A percentile compares a stretch with the other conserved stretches of the same genome.
Evolutionary conservation across 371 early-diverging fungal species (phyloP).

Genomic region (Sporodiniella umbellata): DNA sequence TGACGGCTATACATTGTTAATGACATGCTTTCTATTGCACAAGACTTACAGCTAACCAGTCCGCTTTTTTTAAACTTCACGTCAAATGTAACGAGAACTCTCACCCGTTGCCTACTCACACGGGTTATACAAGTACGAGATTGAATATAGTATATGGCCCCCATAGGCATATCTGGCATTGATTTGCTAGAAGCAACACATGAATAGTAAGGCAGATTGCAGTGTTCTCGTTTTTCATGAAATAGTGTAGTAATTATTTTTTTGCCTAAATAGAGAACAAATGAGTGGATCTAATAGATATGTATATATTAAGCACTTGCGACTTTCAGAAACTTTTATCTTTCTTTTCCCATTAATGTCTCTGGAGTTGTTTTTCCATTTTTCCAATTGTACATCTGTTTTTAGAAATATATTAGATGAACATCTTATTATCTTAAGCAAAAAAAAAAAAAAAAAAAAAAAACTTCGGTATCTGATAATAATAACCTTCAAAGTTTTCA

Average conservation of each 20-base stretch:
- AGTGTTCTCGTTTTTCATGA: slow-evolving; percentile 45
- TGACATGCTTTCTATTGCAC: neutral
- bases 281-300: too few species aligned
- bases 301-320: slow-evolving; percentile 1
- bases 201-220: slow-evolving; percentile 52
- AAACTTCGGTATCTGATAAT: neutral
- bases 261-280: slow-evolving; percentile 42
- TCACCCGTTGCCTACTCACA: slow-evolving; percentile 51
- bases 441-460: neutral
- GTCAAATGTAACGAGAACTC: slow-evolving; percentile 55
- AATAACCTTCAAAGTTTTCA: slow-evolving; percentile 31
- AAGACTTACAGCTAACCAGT: slow-evolving; percentile 57
- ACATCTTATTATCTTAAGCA: too few species aligned
- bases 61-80: slow-evolving; percentile 64
- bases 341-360: slow-evolving; percentile 18
- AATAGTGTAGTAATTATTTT: slow-evolving; percentile 59
- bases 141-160: slow-evolving; percentile 67
- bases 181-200: slow-evolving; percentile 61
- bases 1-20: slow-evolving; percentile 12
- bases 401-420: too few species aligned
- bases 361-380: slow-evolving; percentile 24
- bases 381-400: slow-evolving; percentile 25
- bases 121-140: slow-evolving; percentile 77
- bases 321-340: slow-evolving; percentile 19
- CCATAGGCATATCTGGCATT: slow-evolving; percentile 75